Conservation (phyloP, 306 rosid species). For the Spatholobus suberectus region DNA sequence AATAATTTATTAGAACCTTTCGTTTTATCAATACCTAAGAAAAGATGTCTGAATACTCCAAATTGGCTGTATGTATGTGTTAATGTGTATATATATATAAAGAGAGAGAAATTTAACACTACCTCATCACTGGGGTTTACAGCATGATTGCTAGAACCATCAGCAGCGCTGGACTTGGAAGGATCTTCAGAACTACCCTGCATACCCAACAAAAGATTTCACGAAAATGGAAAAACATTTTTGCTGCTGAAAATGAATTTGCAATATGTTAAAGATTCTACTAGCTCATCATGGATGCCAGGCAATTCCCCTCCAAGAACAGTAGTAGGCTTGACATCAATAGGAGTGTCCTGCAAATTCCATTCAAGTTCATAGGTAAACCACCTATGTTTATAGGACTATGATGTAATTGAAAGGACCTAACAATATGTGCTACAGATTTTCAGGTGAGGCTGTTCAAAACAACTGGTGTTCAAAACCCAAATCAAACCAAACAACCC, state of each 20-base stretch:
- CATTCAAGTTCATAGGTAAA: constrained; percentile 40
- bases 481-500: background rate
- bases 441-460: constrained; percentile 23
- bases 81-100: background rate
- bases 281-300: constrained; percentile 66
- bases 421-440: constrained; percentile 11
- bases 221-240: constrained; percentile 34
- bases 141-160: constrained; percentile 59
- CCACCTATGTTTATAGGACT: constrained; percentile 10
- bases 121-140: constrained; percentile 67
- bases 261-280: constrained; percentile 40
- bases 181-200: constrained; percentile 71
- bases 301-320: constrained; percentile 60
- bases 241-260: constrained; percentile 34
- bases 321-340: constrained; percentile 79
- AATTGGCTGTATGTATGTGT: background rate
- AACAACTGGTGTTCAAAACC: background rate
- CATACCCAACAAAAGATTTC: constrained; percentile 33
- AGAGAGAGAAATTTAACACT: constrained; percentile 27
- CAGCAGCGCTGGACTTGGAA: constrained; percentile 52
- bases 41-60: constrained; percentile 5
- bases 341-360: constrained; percentile 67
- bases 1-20: constrained; percentile 20
- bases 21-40: constrained; percentile 3
- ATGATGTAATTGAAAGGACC: constrained; percentile 8